Base-by-base conservation (phyloP, 2,329 filamentous ascomycete species). In the Alternaria longipes region DNA sequence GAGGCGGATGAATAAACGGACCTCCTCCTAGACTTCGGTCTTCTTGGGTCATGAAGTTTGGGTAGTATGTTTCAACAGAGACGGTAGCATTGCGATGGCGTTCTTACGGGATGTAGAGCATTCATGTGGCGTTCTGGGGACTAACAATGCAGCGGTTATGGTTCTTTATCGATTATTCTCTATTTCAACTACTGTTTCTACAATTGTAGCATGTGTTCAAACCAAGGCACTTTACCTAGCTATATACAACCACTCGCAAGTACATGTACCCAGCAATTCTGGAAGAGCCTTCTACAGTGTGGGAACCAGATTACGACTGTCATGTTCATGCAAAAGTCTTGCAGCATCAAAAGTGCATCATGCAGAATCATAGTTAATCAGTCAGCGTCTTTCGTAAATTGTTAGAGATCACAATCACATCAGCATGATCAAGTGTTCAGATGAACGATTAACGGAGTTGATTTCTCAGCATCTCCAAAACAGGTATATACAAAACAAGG, bases 1-100 rank as follows among this genome's bases (percentile, higher is more conserved):
- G 76, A 74, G 47, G 61, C 60, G 24, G 67, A 70, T 38, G 70
- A 72, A 47, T 66, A 64, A 45, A 26, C 1, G 8, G 14, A 8
- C 8, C 8, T 42, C 20, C 2, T 11, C 2, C 18, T 24, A 49
- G 46, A 36, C 8, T 12, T 6, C 12, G 46, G 12, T 14, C 46
- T 34, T 34, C 8, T 4, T 4, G 12, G 46, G 30, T 49, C 22
- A 38, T 26, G 32, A 38, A 8, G 5, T 4, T 26, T 50, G 46
- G 14, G 32, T 50, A 24, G 30, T n/a, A 8, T 16, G 14, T n/a
- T 50, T 50, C 2, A 14, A 12, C 6, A 50, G 8, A 50, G 20
- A 20, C 14, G 34, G 32, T 18, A 50, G 32, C 46, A 50, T 50
- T 36, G 32, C 30, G 9, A 36, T n/a, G 46, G 32, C 46, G 46